Evolutionary conservation across 768 basidiomycete genomes (phyloP), one percentile per base, ranked within the genome.

Genomic region (Leccinum arenicola): DNA sequence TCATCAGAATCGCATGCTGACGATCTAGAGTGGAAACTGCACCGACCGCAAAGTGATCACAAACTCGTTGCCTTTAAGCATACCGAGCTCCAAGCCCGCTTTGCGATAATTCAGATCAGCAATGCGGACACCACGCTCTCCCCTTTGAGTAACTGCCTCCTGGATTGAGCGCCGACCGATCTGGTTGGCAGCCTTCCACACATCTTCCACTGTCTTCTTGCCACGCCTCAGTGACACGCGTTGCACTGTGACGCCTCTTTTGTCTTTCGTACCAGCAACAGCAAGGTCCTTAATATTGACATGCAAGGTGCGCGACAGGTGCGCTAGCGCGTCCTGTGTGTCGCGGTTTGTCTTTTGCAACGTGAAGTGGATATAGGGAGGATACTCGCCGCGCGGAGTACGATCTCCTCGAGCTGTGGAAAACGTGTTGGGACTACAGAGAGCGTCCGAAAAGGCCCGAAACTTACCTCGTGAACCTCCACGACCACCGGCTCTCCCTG

Each of bases 341-440:
- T 99, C 97, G 48, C 97, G 87, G 70, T 99, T 99, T 21, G 95
- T 92, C 75, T 99, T 99, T 70, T 96, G 95, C 35, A 99, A 76
- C 1, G 93, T 97, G 73, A 98, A 97, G 69, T 98, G 95, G 62
- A 98, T 93, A 70, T 91, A 99, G 0, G 89, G 90, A 58, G 90
- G 90, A 63, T 84, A 89, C 23, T 80, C 82, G 23, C 86, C 87
- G 47, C 89, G 82, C 49, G 83, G 77, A 25, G 76, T 67, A 45
- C 81, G 80, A 54, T 78, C 78, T 21, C 77, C 75, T 64, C 73
- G 67, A 45, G 65, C 70, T 63, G 50, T 10, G 19, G 38, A 53
- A 12, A 47, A 63, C 4, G 25, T 25, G 36, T 65, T 31, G 56
- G 50, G 11, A 50, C 21, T 3, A 45, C 51, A 50, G 12, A 35